These are phyloP conservation scores for Entomortierella chlamydospora DNA, from an alignment of 192 early-diverging fungal species.

Conservation along the genomic window DNA sequence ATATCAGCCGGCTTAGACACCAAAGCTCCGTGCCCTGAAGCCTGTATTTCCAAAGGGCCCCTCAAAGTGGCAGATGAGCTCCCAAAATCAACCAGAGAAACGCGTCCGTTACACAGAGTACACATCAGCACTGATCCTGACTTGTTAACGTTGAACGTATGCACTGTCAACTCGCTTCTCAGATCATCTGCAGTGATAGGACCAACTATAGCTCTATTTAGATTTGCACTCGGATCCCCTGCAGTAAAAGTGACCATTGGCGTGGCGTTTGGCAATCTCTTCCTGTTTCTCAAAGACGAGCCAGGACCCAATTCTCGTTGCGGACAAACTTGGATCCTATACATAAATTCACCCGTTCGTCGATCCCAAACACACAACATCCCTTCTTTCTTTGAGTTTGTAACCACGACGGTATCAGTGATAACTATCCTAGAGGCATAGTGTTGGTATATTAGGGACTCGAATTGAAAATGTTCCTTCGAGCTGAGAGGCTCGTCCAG, in stretches of 20 bases:
- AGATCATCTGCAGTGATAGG: background rate
- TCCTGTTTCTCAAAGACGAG: background rate
- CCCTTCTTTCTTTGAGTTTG: slow-evolving; percentile 33
- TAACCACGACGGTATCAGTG: slow-evolving; percentile 32
- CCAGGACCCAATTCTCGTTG: background rate
- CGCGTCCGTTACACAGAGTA: slow-evolving; percentile 35
- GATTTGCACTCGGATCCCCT: background rate
- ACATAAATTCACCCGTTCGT: slow-evolving; percentile 10
- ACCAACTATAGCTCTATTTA: background rate
- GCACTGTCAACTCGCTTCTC: background rate
- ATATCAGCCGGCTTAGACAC: too few relatives aligned
- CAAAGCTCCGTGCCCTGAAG: background rate
- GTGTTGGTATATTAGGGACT: slow-evolving; percentile 18
- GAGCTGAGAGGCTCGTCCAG: slow-evolving; percentile 39
- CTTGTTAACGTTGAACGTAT: slow-evolving; percentile 28
- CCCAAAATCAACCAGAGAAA: slow-evolving; percentile 38
- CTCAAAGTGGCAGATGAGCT: too few relatives aligned
- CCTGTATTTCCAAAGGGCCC: background rate
- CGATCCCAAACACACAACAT: slow-evolving; percentile 40
- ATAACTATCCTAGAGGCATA: slow-evolving; percentile 27
- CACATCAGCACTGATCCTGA: slow-evolving; percentile 43
- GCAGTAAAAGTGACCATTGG: background rate
- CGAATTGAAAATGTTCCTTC: slow-evolving; percentile 29
- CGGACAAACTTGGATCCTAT: slow-evolving; percentile 20
- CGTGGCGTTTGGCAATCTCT: background rate